Evolutionary conservation across 176 grass and related monocot genomes (phyloP), one percentile per base, ranked within the genome.

Genomic region (maize (Zea mays)): DNA sequence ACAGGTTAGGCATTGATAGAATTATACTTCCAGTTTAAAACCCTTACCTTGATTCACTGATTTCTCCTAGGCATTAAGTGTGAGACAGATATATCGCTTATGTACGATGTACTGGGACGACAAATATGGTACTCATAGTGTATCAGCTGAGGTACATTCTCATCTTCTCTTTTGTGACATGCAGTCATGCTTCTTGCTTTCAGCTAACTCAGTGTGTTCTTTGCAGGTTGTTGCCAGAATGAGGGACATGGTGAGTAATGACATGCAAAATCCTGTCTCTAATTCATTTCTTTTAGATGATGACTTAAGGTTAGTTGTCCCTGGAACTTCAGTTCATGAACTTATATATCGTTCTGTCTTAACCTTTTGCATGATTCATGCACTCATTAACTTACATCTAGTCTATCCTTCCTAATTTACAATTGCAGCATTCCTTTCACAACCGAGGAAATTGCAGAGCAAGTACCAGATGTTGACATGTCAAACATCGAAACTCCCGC

Each of bases 101-200:
- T 97, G 93, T 76, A 93, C 90, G 20, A 97, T 92, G 90, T 97
- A 97, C 71, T 97, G 93, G 87, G 93, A 97, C 63, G 87, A 97
- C 45, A 93, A 88, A 87, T 97, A 97, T 12, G 82, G 80, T 66
- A 90, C 93, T 27, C 90, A 92, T 15, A 97, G 90, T 79, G 90
- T 97, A 74, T 97, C 93, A 58, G 66, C 61, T 44, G 93, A 93
- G 85, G 93, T 71, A 78, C 63, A 76, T 64, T 52, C n/a, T 49
- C 69, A 59, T 67, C 19, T 65, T 43, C 50, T 71, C 41, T 63
- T 71, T 17, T 62, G 65, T 82, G 58, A 44, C 20, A 48, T 51
- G 62, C 8, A 39, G 75, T 58, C 34, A 16, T 52, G 43, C 34
- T 63, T 67, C 58, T 47, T 16, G 8, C 36, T 54, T 63, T 64